Percentiles rank a stretch among this genome's conserved stretches.
These are phyloP conservation scores for Cucurbita pepo DNA, from an alignment of 306 rosid genomes.

Conservation along the genomic window DNA sequence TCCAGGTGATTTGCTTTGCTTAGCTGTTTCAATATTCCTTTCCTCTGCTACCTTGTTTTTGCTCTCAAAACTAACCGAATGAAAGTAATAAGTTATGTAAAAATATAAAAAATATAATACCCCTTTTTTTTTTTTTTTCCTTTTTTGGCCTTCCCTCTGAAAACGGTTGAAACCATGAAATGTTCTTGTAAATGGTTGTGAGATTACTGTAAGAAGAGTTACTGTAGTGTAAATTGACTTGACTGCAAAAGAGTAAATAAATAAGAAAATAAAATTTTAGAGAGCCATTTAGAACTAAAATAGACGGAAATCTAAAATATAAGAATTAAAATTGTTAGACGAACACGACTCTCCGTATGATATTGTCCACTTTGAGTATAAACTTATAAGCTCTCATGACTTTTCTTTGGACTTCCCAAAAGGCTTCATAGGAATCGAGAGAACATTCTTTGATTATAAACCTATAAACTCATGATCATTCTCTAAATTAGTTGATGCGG, in stretches of 20 bases:
- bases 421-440: too few species aligned
- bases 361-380: too few species aligned
- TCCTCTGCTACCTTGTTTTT: conserved; percentile 68
- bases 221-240: not conserved
- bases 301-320: too few species aligned
- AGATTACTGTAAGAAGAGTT: not conserved
- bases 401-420: too few species aligned
- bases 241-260: not conserved
- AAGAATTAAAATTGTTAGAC: too few species aligned
- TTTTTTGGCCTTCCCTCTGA: not conserved
- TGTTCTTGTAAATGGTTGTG: not conserved
- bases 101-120: not conserved
- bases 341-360: too few species aligned
- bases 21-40: conserved; percentile 57
- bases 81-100: conserved; percentile 9
- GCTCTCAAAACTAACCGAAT: conserved; percentile 52
- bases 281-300: too few species aligned
- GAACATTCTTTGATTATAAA: too few species aligned
- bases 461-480: too few species aligned
- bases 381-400: too few species aligned
- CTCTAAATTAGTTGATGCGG: too few species aligned
- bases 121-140: too few species aligned
- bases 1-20: conserved; percentile 79
- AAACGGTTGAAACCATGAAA: not conserved
- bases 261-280: not conserved